These are phyloP conservation scores for Pyronema omphalodes DNA, from an alignment of 495 filamentous ascomycete species.

Conservation along the genomic window DNA sequence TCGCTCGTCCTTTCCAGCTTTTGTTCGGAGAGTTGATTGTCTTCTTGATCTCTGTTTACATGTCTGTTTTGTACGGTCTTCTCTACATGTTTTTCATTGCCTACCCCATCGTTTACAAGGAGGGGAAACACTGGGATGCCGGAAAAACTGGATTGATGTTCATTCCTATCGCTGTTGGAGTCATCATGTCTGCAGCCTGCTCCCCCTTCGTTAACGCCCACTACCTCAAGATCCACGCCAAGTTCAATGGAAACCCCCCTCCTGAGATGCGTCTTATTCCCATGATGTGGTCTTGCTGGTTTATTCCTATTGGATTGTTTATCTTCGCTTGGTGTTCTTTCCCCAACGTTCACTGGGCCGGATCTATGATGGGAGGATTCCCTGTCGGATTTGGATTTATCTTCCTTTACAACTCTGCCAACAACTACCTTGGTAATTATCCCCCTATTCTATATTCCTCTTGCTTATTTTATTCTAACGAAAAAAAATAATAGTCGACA, in stretches of 20 bases:
- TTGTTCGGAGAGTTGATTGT: constrained; percentile 66
- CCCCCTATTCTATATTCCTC: background rate
- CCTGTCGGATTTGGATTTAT: constrained; percentile 74
- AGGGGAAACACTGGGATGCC: constrained; percentile 53
- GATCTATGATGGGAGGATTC: constrained; percentile 52
- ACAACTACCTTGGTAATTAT: constrained; percentile 47
- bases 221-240: constrained; percentile 42
- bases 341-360: constrained; percentile 44
- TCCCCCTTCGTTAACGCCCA: constrained; percentile 57
- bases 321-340: constrained; percentile 76
- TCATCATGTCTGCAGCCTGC: constrained; percentile 44
- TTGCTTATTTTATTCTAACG: background rate
- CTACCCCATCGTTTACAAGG: constrained; percentile 61
- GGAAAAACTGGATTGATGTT: constrained; percentile 66
- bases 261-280: constrained; percentile 60
- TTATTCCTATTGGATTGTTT: constrained; percentile 57
- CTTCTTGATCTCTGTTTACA: constrained; percentile 55
- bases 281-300: constrained; percentile 75
- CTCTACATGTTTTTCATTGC: constrained; percentile 69
- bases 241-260: constrained; percentile 49
- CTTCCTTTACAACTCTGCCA: constrained; percentile 68
- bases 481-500: constrained; percentile 40
- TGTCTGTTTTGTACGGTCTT: constrained; percentile 59
- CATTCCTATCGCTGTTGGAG: constrained; percentile 52
- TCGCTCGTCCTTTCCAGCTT: constrained; percentile 61